Evolutionary conservation across 345 rosid species (phyloP), one percentile per base, ranked within the genome.

Genomic region (Geranium brycei): DNA sequence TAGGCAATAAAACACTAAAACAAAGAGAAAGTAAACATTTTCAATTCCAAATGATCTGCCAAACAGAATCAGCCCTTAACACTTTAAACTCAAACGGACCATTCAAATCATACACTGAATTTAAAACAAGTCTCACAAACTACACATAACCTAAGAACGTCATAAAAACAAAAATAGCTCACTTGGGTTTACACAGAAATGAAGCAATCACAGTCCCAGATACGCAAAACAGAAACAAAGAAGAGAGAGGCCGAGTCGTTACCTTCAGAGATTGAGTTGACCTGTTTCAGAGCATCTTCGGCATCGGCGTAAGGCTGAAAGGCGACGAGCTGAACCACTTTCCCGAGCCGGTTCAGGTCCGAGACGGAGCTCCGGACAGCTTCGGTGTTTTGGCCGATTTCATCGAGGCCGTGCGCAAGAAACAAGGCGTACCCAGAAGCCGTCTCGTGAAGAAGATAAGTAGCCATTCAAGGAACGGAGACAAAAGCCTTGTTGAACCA

Each of bases 211-310:
- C 2, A 35, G 41, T 4, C 41, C 41, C 41, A 35, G 41, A 35
- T 35, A 35, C 28, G 41, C 41, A 35, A 35, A 35, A 35, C 41
- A 7, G 10, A 35, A 35, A 35, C 41, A 35, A 35, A 13, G 53
- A 47, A 57, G 7, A 57, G 7, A 57, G 59, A 57, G 59, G 57
- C 78, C 82, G 6, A 86, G 68, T 3, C 11, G 55, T 66, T 51
- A 87, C 91, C 95, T 89, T 89, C 90, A 19, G 91, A 85, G 35
- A 90, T 79, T n/a, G 95, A 85, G 78, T 84, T 90, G 74, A 83
- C 77, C 79, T 85, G 95, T 63, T 78, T 87, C 13, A 90, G 88
- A 59, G 91, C 90, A 71, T 85, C 95, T 5, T 85, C 76, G 3
- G 95, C 85, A 17, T 91, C 87, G 55, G 77, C 64, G 4, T 66